A percentile compares a stretch with the other conserved stretches of the same genome.
Evolutionary conservation across 2,329 filamentous ascomycete species (phyloP).

Genomic region (Penicillium vulpinum): DNA sequence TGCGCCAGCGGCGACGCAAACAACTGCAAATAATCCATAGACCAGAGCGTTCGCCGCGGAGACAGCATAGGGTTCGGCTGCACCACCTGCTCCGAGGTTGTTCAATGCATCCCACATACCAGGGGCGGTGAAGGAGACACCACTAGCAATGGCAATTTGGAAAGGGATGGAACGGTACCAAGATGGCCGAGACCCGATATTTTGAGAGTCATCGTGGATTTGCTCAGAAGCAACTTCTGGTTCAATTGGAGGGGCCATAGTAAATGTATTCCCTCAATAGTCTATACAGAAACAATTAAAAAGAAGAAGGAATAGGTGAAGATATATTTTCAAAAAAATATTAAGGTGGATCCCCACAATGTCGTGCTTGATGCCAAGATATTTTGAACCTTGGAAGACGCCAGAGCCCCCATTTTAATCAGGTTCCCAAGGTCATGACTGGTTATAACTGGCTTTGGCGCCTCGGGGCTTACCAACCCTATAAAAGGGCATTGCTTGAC

Average conservation of each 20-base stretch:
- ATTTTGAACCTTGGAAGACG: background rate
- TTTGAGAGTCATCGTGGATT: background rate
- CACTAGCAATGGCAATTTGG: slow-evolving; percentile 25
- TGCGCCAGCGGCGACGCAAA: slow-evolving; percentile 51
- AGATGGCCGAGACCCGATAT: slow-evolving; percentile 7
- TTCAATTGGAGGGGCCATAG: slow-evolving; percentile 1
- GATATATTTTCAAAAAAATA: background rate
- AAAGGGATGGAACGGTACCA: slow-evolving; percentile 27
- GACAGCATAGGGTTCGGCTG: slow-evolving; percentile 53
- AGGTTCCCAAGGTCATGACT: too few species aligned
- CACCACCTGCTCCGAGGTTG: slow-evolving; percentile 53
- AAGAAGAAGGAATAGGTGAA: background rate
- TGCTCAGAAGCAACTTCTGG: slow-evolving; percentile 5
- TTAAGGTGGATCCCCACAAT: background rate
- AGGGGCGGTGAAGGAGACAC: slow-evolving; percentile 28
- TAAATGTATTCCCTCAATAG: background rate
- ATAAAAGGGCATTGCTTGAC: background rate
- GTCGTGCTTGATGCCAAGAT: slow-evolving; percentile 8
- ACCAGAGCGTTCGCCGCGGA: slow-evolving; percentile 53
- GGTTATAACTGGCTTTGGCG: too few species aligned
- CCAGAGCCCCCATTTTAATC: too few species aligned
- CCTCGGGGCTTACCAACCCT: background rate
- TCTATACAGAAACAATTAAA: background rate
- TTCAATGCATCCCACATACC: slow-evolving; percentile 58
- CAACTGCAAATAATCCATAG: slow-evolving; percentile 49